These are phyloP conservation scores for Chlorophyllum brunneum DNA, from an alignment of 768 basidiomycete genomes.

Conservation along the genomic window DNA sequence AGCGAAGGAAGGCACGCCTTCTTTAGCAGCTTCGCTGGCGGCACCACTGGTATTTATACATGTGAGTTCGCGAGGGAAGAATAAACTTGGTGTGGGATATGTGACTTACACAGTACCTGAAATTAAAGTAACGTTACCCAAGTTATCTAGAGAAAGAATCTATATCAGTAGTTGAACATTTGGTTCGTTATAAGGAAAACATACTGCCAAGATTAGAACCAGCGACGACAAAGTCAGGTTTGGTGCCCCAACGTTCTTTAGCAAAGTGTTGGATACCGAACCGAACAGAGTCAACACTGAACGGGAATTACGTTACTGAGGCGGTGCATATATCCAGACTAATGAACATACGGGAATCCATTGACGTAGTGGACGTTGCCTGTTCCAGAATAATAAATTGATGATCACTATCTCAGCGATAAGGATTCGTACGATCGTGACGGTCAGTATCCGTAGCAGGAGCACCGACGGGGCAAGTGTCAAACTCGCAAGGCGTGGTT, in stretches of 20 bases:
- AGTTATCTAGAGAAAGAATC: conserved; percentile 22
- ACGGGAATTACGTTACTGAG: not conserved
- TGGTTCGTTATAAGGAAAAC: conserved; percentile 12
- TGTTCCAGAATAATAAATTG: conserved; percentile 5
- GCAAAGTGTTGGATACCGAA: conserved; percentile 43
- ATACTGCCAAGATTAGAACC: conserved; percentile 45
- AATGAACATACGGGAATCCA: conserved; percentile 31
- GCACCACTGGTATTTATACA: conserved; percentile 34
- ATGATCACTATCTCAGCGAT: too few relatives aligned
- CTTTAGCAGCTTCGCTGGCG: conserved; percentile 42
- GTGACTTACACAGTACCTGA: conserved; percentile 42
- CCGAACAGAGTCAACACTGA: conserved; percentile 32
- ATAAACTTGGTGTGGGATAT: too few relatives aligned
- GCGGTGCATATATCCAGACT: not conserved
- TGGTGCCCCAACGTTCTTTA: conserved; percentile 28
- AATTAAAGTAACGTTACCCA: conserved; percentile 25
- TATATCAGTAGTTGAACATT: not conserved
- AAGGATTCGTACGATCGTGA: not conserved
- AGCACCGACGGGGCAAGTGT: conserved; percentile 36
- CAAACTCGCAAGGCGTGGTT: conserved; percentile 34
- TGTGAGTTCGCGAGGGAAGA: not conserved
- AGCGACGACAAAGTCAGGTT: conserved; percentile 41
- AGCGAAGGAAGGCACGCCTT: conserved; percentile 48
- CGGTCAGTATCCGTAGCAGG: conserved; percentile 36
- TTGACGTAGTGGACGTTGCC: conserved; percentile 42